phyloP scores from a whole-genome alignment of 306 rosid species.

The Corylus americana region DNA sequence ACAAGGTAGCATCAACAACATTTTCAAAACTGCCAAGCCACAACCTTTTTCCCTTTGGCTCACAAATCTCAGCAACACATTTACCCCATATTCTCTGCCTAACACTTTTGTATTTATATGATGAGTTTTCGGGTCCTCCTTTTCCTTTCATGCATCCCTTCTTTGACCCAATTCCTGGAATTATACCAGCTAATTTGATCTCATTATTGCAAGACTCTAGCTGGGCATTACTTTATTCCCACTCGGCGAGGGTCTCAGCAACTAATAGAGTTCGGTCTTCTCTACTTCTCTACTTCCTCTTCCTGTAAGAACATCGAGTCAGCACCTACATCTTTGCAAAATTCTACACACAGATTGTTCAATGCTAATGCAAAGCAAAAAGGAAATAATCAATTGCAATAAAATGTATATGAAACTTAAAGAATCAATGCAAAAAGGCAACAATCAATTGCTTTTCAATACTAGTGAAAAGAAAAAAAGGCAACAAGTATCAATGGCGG shows the following conservation, averaged over 20 bases:
- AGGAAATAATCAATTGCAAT: too few species aligned
- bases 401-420: too few species aligned
- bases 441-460: too few species aligned
- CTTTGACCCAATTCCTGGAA: constrained; percentile 89
- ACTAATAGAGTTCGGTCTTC: constrained; percentile 47
- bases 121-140: constrained; percentile 86
- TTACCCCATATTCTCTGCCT: constrained; percentile 98
- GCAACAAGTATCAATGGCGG: too few species aligned
- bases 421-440: too few species aligned
- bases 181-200: constrained; percentile 39
- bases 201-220: constrained; percentile 32
- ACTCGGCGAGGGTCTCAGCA: constrained; percentile 73
- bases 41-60: constrained; percentile 72
- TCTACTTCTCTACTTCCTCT: constrained; percentile 70
- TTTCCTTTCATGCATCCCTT: constrained; percentile 99
- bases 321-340: not conserved
- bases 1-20: constrained; percentile 68
- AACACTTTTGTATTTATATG: constrained; percentile 80
- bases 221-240: constrained; percentile 58
- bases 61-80: constrained; percentile 93
- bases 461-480: too few species aligned
- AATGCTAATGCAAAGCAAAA: too few species aligned
- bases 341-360: too few species aligned
- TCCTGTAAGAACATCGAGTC: constrained; percentile 42
- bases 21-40: constrained; percentile 83